These are phyloP conservation scores for Exophiala phaeomuriformis DNA, from an alignment of 2,329 filamentous ascomycete genomes.

Conservation along the genomic window DNA sequence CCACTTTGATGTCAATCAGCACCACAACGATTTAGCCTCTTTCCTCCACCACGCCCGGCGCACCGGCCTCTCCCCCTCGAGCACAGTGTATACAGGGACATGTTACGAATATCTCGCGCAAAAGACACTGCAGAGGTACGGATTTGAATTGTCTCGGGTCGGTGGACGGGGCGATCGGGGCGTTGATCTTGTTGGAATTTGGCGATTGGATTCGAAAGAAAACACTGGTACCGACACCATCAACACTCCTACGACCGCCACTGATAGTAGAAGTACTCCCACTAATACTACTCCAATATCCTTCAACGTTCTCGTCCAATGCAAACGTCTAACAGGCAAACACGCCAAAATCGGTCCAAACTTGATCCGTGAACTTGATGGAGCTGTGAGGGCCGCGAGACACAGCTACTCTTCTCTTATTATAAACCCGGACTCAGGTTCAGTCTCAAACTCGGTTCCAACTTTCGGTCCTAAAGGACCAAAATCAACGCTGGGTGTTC, in stretches of 20 bases:
- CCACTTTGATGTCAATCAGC: not conserved
- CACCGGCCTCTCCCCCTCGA: constrained; percentile 32
- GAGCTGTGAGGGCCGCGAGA: constrained; percentile 42
- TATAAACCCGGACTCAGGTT: too few relatives aligned
- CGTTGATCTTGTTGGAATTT: constrained; percentile 42
- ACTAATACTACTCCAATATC: constrained; percentile 26
- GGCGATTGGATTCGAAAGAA: constrained; percentile 34
- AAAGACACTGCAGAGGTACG: constrained; percentile 34
- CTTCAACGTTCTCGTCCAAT: constrained; percentile 39
- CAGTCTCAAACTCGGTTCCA: too few relatives aligned
- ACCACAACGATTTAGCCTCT: constrained; percentile 30
- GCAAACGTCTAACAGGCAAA: constrained; percentile 37
- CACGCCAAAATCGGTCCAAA: constrained; percentile 37
- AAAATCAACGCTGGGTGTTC: constrained; percentile 55
- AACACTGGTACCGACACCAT: not conserved
- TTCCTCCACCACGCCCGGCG: constrained; percentile 38
- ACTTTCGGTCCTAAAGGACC: too few relatives aligned
- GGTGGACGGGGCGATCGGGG: constrained; percentile 42
- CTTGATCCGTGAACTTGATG: constrained; percentile 46
- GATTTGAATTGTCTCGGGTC: constrained; percentile 38
- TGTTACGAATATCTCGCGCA: constrained; percentile 43
- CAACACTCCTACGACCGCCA: too few relatives aligned
- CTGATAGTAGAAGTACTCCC: not conserved
- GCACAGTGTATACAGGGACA: constrained; percentile 40
- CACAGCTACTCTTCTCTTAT: not conserved